Evolutionary conservation across 768 basidiomycete species (phyloP).

Genomic region (Leccinum arenicola): DNA sequence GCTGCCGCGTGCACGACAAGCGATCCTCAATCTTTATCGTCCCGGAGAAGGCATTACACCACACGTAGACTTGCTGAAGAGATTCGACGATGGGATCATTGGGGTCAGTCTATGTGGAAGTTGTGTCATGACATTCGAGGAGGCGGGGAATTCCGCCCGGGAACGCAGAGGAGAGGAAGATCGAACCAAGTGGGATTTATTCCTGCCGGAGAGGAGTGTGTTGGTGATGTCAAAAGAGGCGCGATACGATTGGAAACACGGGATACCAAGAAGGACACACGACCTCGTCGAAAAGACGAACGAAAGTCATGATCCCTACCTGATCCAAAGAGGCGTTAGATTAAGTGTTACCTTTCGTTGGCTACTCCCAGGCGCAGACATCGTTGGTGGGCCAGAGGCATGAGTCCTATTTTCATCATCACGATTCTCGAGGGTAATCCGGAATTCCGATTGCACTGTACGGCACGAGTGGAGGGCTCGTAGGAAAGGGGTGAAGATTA

Average conservation of each 20-base stretch:
- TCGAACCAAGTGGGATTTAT: conserved; percentile 42
- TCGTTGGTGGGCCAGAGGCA: conserved; percentile 56
- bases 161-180: background rate
- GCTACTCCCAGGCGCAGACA: conserved; percentile 80
- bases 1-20: conserved; percentile 63
- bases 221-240: conserved; percentile 79
- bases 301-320: conserved; percentile 22
- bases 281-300: conserved; percentile 53
- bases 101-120: conserved; percentile 81
- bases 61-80: conserved; percentile 80
- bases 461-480: background rate
- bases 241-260: conserved; percentile 86
- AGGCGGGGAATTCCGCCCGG: conserved; percentile 11
- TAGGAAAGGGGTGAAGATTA: conserved; percentile 22
- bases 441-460: conserved; percentile 3
- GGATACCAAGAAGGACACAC: conserved; percentile 60
- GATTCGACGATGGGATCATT: conserved; percentile 89
- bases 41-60: conserved; percentile 89
- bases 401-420: conserved; percentile 14
- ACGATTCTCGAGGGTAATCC: background rate
- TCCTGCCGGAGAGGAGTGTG: conserved; percentile 73
- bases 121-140: conserved; percentile 75
- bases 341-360: conserved; percentile 87
- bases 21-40: conserved; percentile 84
- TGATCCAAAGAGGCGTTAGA: conserved; percentile 53